Evolutionary conservation across 163 green algal species (phyloP).

Genomic region (Chlamydomonas reinhardtii): DNA sequence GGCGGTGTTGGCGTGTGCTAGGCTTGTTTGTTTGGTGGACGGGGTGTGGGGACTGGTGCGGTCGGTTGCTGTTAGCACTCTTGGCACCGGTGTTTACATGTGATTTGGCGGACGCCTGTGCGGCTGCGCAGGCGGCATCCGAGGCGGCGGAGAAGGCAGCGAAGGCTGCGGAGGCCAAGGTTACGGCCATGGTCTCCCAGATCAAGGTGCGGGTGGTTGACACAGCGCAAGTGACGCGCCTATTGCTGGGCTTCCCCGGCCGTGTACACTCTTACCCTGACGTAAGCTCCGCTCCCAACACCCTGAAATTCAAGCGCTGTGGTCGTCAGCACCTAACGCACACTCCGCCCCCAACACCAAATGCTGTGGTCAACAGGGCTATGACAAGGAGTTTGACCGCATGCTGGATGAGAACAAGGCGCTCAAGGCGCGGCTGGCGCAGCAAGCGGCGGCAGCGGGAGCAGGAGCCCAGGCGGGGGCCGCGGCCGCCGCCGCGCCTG

Average conservation of each 20-base stretch:
- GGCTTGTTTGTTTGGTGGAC: too few species aligned
- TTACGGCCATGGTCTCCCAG: slow-evolving; percentile 54
- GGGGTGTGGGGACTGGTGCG: too few species aligned
- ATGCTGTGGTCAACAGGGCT: slow-evolving; percentile 17
- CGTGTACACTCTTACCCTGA: too few species aligned
- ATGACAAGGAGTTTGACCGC: slow-evolving; percentile 57
- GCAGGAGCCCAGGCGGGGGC: background rate
- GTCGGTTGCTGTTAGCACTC: too few species aligned
- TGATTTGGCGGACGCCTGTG: background rate
- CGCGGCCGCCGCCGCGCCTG: background rate
- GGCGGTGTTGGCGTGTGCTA: too few species aligned
- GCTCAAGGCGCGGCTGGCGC: background rate
- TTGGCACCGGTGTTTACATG: too few species aligned
- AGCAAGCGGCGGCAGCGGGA: background rate
- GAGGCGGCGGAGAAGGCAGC: slow-evolving; percentile 44
- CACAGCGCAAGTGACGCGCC: background rate
- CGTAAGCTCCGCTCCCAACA: too few species aligned
- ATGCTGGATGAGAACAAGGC: slow-evolving; percentile 59
- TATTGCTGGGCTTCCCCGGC: too few species aligned
- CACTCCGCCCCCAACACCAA: too few species aligned
- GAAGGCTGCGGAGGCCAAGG: slow-evolving; percentile 30
- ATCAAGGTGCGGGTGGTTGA: slow-evolving; percentile 33
- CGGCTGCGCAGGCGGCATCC: background rate
- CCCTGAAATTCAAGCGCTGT: too few species aligned
- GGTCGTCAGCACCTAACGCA: too few species aligned